Percentiles rank a stretch among this genome's conserved stretches.
Evolutionary conservation across 768 basidiomycete genomes (phyloP).

Genomic region (Tricholoma matsutake): DNA sequence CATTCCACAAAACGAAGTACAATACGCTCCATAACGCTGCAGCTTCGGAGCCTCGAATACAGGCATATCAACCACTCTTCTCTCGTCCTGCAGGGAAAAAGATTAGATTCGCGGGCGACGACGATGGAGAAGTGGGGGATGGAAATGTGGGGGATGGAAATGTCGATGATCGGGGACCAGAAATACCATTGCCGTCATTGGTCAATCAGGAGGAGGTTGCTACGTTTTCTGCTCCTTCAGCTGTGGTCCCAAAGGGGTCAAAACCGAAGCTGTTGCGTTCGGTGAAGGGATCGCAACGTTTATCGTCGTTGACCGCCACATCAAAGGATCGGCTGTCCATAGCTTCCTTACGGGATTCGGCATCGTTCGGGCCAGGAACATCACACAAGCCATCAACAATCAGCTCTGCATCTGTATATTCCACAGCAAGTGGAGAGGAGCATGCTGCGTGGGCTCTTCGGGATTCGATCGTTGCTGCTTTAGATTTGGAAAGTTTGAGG

Average conservation of each 20-base stretch:
- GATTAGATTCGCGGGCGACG: constrained; percentile 37
- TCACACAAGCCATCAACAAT: constrained; percentile 28
- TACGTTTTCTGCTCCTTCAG: not conserved
- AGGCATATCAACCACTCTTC: constrained; percentile 28
- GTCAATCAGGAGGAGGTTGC: not conserved
- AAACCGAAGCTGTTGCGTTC: constrained; percentile 13
- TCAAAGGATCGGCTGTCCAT: not conserved
- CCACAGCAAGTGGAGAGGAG: constrained; percentile 30
- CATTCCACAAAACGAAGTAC: constrained; percentile 26
- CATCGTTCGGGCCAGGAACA: constrained; percentile 7
- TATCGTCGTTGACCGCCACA: constrained; percentile 1
- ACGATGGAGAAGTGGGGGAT: constrained; percentile 1
- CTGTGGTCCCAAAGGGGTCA: constrained; percentile 8
- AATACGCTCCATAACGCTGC: constrained; percentile 43
- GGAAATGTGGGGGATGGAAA: constrained; percentile 1
- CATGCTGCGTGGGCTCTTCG: constrained; percentile 23
- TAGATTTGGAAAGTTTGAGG: constrained; percentile 20
- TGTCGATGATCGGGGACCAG: not conserved
- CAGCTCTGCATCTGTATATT: constrained; percentile 26
- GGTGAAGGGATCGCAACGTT: constrained; percentile 9
- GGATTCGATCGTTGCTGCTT: constrained; percentile 36
- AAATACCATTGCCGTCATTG: not conserved
- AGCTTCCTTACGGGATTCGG: not conserved
- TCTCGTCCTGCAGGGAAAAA: constrained; percentile 27
- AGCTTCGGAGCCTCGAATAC: constrained; percentile 19